Conservation (phyloP, 345 rosid species). For the Populus tremula region DNA sequence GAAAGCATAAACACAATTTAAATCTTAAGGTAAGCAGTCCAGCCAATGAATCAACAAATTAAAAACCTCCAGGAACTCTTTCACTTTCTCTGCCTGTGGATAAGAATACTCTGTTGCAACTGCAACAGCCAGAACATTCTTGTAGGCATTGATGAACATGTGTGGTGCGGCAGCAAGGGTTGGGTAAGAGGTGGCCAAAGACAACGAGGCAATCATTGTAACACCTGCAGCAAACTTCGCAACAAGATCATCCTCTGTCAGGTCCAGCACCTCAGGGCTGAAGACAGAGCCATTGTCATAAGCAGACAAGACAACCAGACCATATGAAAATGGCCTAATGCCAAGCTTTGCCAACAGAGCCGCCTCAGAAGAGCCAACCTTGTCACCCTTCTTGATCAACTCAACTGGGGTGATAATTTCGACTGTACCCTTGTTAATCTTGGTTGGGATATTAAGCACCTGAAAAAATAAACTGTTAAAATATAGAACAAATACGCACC, state of each 20-base stretch:
- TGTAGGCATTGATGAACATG: constrained; percentile 87
- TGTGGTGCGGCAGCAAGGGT: constrained; percentile 85
- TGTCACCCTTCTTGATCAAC: constrained; percentile 91
- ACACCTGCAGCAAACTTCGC: constrained; percentile 78
- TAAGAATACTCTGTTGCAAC: constrained; percentile 69
- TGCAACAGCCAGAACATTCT: constrained; percentile 70
- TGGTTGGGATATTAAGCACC: constrained; percentile 93
- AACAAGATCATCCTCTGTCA: constrained; percentile 75
- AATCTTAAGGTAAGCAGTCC: background rate
- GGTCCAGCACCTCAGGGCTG: constrained; percentile 80
- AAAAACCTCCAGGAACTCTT: constrained; percentile 72
- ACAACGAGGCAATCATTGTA: constrained; percentile 61
- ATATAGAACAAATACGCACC: no score
- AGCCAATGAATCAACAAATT: background rate
- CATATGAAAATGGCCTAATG: constrained; percentile 89
- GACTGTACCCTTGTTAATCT: constrained; percentile 98
- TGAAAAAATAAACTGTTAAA: constrained; percentile 2
- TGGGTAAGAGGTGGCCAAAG: constrained; percentile 83
- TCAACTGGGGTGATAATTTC: constrained; percentile 94
- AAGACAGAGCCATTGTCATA: constrained; percentile 86
- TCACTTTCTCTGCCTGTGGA: constrained; percentile 80
- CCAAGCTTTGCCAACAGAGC: constrained; percentile 87
- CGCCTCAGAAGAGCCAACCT: constrained; percentile 96
- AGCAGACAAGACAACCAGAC: constrained; percentile 66
- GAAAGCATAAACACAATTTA: no score